Percentiles rank a stretch among this genome's conserved stretches.
phyloP scores from a whole-genome alignment of 1,284 basidiomycete species.

The Naganishia liquefaciens region DNA sequence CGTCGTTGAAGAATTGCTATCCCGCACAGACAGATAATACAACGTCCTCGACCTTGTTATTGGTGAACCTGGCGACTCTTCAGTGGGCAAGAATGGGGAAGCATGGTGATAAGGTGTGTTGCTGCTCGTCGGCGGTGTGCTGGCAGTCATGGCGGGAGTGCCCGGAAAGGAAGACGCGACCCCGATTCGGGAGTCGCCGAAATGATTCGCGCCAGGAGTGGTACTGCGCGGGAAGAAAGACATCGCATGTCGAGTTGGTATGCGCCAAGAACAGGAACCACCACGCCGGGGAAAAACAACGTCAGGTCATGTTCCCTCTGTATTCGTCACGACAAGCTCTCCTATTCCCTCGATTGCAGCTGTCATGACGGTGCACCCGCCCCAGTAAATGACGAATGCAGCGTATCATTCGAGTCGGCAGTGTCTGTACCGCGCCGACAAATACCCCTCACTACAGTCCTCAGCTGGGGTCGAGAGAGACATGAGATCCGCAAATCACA shows the following conservation, averaged over 20 bases:
- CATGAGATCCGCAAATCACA: no score
- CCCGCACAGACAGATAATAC: conserved; percentile 91
- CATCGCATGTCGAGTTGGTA: neutral
- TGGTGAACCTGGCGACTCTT: conserved; percentile 34
- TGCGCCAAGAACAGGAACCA: neutral
- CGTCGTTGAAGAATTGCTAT: conserved; percentile 62
- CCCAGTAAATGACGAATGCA: no score
- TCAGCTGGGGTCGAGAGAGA: no score
- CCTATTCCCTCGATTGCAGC: no score
- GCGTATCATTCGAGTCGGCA: no score
- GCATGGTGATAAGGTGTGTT: neutral
- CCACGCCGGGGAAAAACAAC: neutral
- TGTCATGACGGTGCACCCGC: no score
- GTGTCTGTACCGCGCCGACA: no score
- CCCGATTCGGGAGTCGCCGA: conserved; percentile 8
- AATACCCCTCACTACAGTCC: no score
- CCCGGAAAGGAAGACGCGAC: neutral
- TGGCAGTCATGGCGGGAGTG: neutral
- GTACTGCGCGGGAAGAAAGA: conserved; percentile 24
- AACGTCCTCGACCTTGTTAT: conserved; percentile 82
- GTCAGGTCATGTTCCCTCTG: neutral
- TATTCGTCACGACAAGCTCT: neutral
- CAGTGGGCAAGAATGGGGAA: neutral
- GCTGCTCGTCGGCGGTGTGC: conserved; percentile 1
- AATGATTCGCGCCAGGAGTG: neutral